These are phyloP conservation scores for Colletotrichum viniferum DNA, from an alignment of 2,329 filamentous ascomycete genomes.

Conservation along the genomic window DNA sequence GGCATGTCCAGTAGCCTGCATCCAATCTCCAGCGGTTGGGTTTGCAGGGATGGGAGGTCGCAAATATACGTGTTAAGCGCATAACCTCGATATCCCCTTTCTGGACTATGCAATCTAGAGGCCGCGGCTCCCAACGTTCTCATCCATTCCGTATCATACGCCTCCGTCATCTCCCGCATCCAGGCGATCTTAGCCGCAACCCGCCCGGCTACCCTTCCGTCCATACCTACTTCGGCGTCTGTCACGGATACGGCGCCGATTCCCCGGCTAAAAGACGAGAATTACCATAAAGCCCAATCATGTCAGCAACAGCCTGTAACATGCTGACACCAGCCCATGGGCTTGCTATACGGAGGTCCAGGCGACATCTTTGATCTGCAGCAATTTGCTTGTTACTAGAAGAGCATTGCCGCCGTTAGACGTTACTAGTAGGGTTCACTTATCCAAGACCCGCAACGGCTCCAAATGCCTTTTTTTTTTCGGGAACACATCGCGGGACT, in stretches of 20 bases:
- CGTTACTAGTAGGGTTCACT: not conserved
- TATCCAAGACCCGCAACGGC: too few species aligned
- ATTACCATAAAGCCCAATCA: not conserved
- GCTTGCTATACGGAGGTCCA: not conserved
- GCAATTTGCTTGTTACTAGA: not conserved
- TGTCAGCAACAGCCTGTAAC: not conserved
- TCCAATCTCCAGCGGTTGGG: not conserved
- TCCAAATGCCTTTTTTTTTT: not conserved
- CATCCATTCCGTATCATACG: not conserved
- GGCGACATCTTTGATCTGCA: not conserved
- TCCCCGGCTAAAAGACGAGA: not conserved
- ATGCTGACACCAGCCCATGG: not conserved
- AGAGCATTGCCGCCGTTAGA: not conserved
- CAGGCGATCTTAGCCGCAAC: conserved; percentile 21
- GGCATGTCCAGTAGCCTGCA: not conserved
- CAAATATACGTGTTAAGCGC: not conserved
- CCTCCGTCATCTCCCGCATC: conserved; percentile 21
- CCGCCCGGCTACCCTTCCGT: not conserved
- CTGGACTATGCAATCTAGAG: not conserved
- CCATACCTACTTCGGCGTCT: not conserved
- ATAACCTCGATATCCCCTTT: not conserved
- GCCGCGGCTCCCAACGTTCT: not conserved
- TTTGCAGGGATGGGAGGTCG: not conserved
- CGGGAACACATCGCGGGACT: not conserved
- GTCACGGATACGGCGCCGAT: not conserved